A percentile compares a stretch with the other conserved stretches of the same genome.
These are phyloP conservation scores for Populus nigra DNA, from an alignment of 345 rosid species.

Conservation along the genomic window DNA sequence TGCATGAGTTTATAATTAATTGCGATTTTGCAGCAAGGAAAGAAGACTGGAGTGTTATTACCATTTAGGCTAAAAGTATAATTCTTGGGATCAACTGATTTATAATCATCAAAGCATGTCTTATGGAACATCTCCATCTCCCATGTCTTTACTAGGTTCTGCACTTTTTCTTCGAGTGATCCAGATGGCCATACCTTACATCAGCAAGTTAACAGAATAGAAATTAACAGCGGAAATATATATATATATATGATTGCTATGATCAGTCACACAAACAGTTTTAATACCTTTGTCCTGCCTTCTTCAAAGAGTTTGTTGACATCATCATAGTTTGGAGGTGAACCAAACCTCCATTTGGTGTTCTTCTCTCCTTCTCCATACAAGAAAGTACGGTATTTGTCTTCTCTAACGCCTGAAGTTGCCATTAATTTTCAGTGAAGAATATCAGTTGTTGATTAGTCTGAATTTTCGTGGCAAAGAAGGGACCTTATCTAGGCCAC, in stretches of 20 bases:
- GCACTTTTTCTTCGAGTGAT: slow-evolving; percentile 59
- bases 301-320: slow-evolving; percentile 62
- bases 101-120: slow-evolving; percentile 32
- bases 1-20: background rate
- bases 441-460: background rate
- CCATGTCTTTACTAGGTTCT: slow-evolving; percentile 66
- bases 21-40: background rate
- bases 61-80: slow-evolving; percentile 50
- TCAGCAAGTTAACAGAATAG: background rate
- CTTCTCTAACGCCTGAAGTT: slow-evolving; percentile 22
- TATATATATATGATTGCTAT: no score
- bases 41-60: slow-evolving; percentile 4
- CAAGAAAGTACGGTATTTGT: slow-evolving; percentile 48
- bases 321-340: slow-evolving; percentile 50
- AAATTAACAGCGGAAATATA: background rate
- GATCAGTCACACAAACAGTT: background rate
- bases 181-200: slow-evolving; percentile 56
- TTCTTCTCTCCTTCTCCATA: slow-evolving; percentile 54
- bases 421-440: slow-evolving; percentile 27
- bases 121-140: slow-evolving; percentile 66
- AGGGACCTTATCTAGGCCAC: background rate
- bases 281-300: slow-evolving; percentile 50
- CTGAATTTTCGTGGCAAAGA: background rate
- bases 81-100: slow-evolving; percentile 34
- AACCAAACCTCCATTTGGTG: slow-evolving; percentile 52